phyloP scores from a whole-genome alignment of 495 filamentous ascomycete genomes.

The Beverwykella pulmonaria region DNA sequence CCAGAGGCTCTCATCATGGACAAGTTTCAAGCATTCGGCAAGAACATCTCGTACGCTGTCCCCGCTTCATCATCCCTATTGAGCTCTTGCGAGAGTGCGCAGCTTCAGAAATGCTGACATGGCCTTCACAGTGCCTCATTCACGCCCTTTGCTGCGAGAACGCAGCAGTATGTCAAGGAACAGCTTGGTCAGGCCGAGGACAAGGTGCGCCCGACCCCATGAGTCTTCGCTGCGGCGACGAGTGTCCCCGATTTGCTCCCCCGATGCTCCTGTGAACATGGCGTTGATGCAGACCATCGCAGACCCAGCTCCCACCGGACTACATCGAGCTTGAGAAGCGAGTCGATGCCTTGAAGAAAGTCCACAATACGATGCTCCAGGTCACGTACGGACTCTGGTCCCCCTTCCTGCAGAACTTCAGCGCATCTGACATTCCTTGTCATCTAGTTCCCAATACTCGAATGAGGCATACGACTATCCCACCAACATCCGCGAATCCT shows the following conservation, averaged over 20 bases:
- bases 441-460: conserved; percentile 82
- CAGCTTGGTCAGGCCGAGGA: conserved; percentile 94
- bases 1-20: conserved; percentile 55
- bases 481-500: conserved; percentile 97
- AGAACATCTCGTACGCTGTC: conserved; percentile 66
- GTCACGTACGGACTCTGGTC: conserved; percentile 72
- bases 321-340: conserved; percentile 99
- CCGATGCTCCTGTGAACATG: not conserved
- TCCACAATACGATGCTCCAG: conserved; percentile 92
- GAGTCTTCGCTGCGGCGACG: not conserved
- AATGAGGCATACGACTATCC: conserved; percentile 98
- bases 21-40: conserved; percentile 66
- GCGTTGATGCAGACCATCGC: conserved; percentile 22
- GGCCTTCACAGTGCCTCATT: conserved; percentile 61
- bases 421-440: conserved; percentile 22
- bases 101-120: conserved; percentile 35
- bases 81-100: conserved; percentile 13
- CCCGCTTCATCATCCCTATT: conserved; percentile 19
- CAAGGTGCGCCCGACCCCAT: conserved; percentile 61
- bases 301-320: conserved; percentile 95
- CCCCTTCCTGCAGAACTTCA: conserved; percentile 1
- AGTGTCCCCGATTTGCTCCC: not conserved
- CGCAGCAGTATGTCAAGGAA: conserved; percentile 95
- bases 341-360: conserved; percentile 94
- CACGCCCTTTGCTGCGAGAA: conserved; percentile 89